Evolutionary conservation across 805 yeast species (phyloP).

Genomic region (Tetrapisispora pingtungensis): DNA sequence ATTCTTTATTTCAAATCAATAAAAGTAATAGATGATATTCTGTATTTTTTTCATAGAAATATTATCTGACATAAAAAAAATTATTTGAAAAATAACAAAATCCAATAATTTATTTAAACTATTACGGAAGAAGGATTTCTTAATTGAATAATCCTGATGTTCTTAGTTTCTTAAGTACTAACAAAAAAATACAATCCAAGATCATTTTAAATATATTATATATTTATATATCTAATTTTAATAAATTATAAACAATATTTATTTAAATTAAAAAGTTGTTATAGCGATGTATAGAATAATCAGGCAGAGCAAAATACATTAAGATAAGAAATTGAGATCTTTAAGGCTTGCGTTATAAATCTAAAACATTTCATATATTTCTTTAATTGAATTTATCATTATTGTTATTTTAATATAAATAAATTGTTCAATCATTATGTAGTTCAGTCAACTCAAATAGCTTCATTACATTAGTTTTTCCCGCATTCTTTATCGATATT

Average conservation of each 20-base stretch:
- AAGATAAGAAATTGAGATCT: too few species aligned
- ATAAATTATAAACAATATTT: background rate
- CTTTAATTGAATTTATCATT: too few species aligned
- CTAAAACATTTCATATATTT: too few species aligned
- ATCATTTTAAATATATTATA: background rate
- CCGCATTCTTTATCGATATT: too few species aligned
- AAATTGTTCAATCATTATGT: too few species aligned
- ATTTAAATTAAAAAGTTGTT: too few species aligned
- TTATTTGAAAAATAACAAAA: background rate
- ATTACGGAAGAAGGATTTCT: constrained; percentile 5
- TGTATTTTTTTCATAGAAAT: background rate
- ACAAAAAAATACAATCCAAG: background rate
- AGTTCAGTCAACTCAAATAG: too few species aligned
- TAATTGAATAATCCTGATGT: constrained; percentile 5
- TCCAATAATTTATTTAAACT: background rate
- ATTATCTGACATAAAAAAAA: background rate
- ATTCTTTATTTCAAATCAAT: background rate
- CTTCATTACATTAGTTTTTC: too few species aligned
- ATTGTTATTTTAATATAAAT: too few species aligned
- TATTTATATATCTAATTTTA: background rate
- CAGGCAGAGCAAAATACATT: too few species aligned
- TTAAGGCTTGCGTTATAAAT: too few species aligned
- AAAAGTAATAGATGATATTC: background rate
- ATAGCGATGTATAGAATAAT: too few species aligned
- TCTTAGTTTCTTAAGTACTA: background rate